Conservation (phyloP, 164 flowering plant genomes). For the Umbilicus rupestris region DNA sequence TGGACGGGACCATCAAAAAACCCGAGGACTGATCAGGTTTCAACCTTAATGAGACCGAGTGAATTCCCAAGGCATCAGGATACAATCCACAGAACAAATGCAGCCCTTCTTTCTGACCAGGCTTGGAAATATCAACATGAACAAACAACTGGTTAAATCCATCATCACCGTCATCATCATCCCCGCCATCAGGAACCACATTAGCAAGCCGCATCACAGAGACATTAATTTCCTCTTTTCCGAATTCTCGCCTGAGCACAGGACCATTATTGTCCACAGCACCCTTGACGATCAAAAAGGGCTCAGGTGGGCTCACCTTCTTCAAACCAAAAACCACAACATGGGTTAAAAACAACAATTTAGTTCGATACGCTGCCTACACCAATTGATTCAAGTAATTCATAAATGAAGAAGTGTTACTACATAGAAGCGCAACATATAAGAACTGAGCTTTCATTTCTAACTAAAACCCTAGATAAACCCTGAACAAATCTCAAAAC, state of each 20-base stretch:
- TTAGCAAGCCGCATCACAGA: conserved; percentile 58
- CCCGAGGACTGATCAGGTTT: conserved; percentile 21
- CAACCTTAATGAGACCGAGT: conserved; percentile 61
- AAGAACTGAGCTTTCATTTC: no score
- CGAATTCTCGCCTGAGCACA: conserved; percentile 45
- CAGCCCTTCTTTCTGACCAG: conserved; percentile 33
- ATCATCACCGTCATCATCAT: conserved; percentile 40
- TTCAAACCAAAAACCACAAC: conserved; percentile 17
- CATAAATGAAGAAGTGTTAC: no score
- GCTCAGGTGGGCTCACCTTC: conserved; percentile 75
- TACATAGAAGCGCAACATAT: no score
- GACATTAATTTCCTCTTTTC: conserved; percentile 55
- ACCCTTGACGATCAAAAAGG: conserved; percentile 58
- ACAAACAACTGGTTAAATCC: conserved; percentile 61
- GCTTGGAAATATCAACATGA: conserved; percentile 67
- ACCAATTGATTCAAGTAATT: no score
- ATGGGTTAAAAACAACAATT: not conserved
- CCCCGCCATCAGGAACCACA: conserved; percentile 34
- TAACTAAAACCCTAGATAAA: no score
- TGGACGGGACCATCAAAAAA: conserved; percentile 23
- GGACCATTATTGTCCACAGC: conserved; percentile 52
- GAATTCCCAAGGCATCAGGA: conserved; percentile 84
- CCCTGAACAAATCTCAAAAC: no score
- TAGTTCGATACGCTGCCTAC: no score
- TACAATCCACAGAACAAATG: conserved; percentile 78